Percentiles rank a stretch among this genome's conserved stretches.
Conservation (phyloP, 768 basidiomycete species). For the Naganishia onofrii region DNA sequence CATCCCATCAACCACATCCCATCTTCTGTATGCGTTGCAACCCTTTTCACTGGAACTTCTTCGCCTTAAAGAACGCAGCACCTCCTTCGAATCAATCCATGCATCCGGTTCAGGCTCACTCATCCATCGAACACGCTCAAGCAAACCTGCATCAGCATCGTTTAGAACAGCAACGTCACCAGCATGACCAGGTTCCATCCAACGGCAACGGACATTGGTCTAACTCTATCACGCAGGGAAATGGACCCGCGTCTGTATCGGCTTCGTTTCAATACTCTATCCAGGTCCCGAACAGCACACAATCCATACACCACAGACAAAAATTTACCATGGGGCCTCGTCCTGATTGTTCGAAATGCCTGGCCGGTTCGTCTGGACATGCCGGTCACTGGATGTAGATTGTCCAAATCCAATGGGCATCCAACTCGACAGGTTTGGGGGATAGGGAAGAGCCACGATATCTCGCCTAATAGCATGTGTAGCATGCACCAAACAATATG, state of each 20-base stretch:
- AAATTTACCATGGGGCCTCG: slow-evolving; percentile 26
- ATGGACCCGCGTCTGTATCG: not conserved
- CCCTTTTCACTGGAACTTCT: not conserved
- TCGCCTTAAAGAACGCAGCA: not conserved
- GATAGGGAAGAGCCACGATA: too few species aligned
- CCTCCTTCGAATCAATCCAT: not conserved
- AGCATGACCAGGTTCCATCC: not conserved
- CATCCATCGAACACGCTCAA: slow-evolving; percentile 18
- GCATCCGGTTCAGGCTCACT: not conserved
- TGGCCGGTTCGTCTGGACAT: slow-evolving; percentile 13
- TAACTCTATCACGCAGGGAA: not conserved
- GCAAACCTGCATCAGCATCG: slow-evolving; percentile 19
- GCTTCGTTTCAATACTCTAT: slow-evolving; percentile 1
- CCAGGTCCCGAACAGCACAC: slow-evolving; percentile 22
- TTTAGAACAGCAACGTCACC: slow-evolving; percentile 15
- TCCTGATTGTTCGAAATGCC: slow-evolving; percentile 21
- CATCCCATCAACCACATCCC: too few species aligned
- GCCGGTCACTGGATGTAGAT: slow-evolving; percentile 18
- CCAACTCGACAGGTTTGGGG: not conserved
- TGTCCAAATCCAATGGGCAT: not conserved
- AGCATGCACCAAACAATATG: not conserved
- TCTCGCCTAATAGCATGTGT: not conserved
- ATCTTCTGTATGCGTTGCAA: not conserved
- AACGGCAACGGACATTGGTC: not conserved
- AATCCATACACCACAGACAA: slow-evolving; percentile 18